These are phyloP conservation scores for Cystobasidium pallidum DNA, from an alignment of 1,284 basidiomycete genomes.

Conservation along the genomic window DNA sequence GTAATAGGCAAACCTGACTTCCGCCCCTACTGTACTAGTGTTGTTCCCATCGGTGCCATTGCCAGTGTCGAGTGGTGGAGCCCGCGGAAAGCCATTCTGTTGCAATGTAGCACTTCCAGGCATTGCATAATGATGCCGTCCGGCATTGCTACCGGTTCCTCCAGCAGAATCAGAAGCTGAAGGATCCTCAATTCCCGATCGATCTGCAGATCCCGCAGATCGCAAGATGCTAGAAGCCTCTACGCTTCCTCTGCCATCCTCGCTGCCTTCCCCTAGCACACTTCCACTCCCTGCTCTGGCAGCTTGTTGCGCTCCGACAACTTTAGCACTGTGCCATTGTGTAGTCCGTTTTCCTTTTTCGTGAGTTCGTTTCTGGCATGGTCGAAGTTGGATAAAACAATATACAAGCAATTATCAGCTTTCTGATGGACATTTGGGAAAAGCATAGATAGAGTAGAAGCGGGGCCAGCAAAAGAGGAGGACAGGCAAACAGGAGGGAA, in stretches of 20 bases:
- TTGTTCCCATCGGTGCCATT: background rate
- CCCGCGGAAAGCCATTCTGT: background rate
- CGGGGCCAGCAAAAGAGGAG: too few species aligned
- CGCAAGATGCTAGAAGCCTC: conserved; percentile 10
- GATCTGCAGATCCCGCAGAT: background rate
- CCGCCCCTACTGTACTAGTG: conserved; percentile 2
- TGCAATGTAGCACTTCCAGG: conserved; percentile 11
- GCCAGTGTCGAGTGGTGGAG: background rate
- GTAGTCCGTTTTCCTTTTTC: conserved; percentile 41
- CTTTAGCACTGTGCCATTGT: conserved; percentile 43
- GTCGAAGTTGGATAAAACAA: background rate
- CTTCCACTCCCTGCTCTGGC: background rate
- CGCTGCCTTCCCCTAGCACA: conserved; percentile 2
- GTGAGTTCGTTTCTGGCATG: conserved; percentile 32
- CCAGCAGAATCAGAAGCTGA: conserved; percentile 16
- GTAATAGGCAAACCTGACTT: conserved; percentile 12
- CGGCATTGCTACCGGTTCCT: background rate
- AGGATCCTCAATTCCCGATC: background rate
- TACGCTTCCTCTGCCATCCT: conserved; percentile 1
- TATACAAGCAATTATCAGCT: background rate
- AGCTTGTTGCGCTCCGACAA: conserved; percentile 26
- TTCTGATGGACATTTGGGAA: too few species aligned
- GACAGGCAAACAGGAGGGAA: too few species aligned
- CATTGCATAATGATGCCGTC: background rate
- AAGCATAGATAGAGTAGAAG: too few species aligned